Evolutionary conservation across 192 early-diverging fungal genomes (phyloP), one percentile per base, ranked within the genome.

Genomic region (Coemansia sp.): DNA sequence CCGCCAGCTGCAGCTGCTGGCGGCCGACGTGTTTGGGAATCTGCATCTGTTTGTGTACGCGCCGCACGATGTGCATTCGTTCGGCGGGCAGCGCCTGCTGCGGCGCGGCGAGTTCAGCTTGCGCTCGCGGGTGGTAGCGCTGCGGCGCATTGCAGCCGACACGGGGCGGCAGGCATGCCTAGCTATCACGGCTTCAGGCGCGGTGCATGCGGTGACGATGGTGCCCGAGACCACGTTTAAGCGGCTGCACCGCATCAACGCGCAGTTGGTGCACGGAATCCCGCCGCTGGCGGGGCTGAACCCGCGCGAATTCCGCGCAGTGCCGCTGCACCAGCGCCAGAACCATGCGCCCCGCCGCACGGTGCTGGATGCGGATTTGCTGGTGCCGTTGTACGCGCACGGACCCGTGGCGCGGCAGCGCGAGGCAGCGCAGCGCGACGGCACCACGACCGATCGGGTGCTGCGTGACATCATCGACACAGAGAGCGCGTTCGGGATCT

Each of bases 141-240:
- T 93, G 54, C 50, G 81, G n/a, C 74, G 87, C 1, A 40, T 94
- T 36, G 59, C 77, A 36, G 50, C 55, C 50, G 38, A 40, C 45
- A 34, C 50, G 6, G 38, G 53, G 61, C 67, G 63, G 23, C 72
- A 80, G 21, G 70, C 60, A 31, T 83, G 79, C 45, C 45, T 87
- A n/a, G 81, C 77, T 25, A 76, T 39, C 21, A 79, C 72, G 8
- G 61, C 45, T 2, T 31, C 54, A 2, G 54, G 62, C n/a, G 44
- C 49, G 20, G 42, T 70, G 8, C 57, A 57, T 21, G 62, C 53
- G 1, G 64, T 71, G 40, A 39, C 64, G 8, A 62, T 94, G 14
- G 80, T 97, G 20, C 81, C 91, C 0, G 97, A 99, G 65, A 94
- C 89, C 65, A 82, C 88, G 21, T 98, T 89, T 67, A 97, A 95